Evolutionary conservation across 306 rosid genomes (phyloP), one percentile per base, ranked within the genome.

Genomic region (Bauhinia variegata): DNA sequence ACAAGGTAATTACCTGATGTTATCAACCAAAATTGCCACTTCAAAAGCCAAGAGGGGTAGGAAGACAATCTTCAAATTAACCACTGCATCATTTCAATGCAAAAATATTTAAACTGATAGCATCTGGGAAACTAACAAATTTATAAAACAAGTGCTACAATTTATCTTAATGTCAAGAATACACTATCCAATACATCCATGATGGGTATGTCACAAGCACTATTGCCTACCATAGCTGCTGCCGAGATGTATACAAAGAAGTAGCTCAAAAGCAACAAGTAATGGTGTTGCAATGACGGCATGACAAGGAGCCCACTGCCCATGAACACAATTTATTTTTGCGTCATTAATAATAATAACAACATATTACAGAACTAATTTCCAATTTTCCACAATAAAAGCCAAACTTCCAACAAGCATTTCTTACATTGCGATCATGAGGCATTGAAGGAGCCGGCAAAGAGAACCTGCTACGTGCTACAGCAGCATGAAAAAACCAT

Each of bases 231-330:
- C 96, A 73, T 83, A 44, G 74, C 63, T 77, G 73, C 73, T 81
- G 55, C 82, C 85, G 0, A 92, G 95, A 80, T 87, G 81, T 65
- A 87, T 78, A 70, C 96, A 92, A 44, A 92, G 96, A 52, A 92
- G 91, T 54, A 92, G 78, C 80, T 92, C 98, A 76, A 92, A 92
- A 48, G 96, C 96, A 67, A 92, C 88, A 67, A 92, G 96, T 66
- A 92, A 80, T 5, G 96, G 96, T 14, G 84, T 81, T 5, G 89
- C 96, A 76, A 89, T 41, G 71, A 92, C 53, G 23, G 96, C 84
- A 75, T 92, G 98, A 80, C 76, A 86, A n/a, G 98, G 98, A 54
- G 98, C 96, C 98, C 98, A 92, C 98, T 92, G 91, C 60, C 58
- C 49, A 75, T 54, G 43, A 72, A 43, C 75, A 80, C 54, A 60